A percentile compares a stretch with the other conserved stretches of the same genome.
Evolutionary conservation across 2,329 filamentous ascomycete genomes (phyloP).

Genomic region (Xylariaceae sp.): DNA sequence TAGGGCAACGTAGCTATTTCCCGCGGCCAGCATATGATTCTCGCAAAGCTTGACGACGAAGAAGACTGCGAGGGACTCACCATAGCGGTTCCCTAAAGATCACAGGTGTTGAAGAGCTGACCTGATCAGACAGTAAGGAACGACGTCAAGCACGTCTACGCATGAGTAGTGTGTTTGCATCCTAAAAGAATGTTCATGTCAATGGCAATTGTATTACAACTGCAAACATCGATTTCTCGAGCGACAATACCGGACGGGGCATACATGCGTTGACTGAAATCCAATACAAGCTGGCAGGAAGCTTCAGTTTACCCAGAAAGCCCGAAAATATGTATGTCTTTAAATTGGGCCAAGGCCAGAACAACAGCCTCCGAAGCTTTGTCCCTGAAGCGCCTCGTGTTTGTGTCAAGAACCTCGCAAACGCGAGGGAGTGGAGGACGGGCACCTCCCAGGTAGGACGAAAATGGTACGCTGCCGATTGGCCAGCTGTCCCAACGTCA

Average conservation of each 20-base stretch:
- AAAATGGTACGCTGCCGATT: conserved; percentile 22
- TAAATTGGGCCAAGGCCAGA: not conserved
- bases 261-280: too few relatives aligned
- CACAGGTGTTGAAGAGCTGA: not conserved
- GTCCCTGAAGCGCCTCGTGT: conserved; percentile 5
- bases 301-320: not conserved
- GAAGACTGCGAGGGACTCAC: not conserved
- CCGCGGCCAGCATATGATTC: too few relatives aligned
- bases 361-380: not conserved
- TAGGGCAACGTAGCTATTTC: too few relatives aligned
- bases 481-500: conserved; percentile 20
- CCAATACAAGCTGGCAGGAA: too few relatives aligned
- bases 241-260: too few relatives aligned
- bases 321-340: not conserved
- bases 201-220: too few relatives aligned
- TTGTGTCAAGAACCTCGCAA: conserved; percentile 9
- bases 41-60: too few relatives aligned
- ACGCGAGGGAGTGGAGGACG: conserved; percentile 12
- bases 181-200: too few relatives aligned
- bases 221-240: too few relatives aligned
- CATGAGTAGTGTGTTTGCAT: not conserved
- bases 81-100: not conserved
- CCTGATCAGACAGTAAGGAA: not conserved
- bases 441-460: too few relatives aligned
- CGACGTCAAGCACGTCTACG: not conserved